phyloP scores from a whole-genome alignment of 805 yeast species.

The Brettanomyces nanus region DNA sequence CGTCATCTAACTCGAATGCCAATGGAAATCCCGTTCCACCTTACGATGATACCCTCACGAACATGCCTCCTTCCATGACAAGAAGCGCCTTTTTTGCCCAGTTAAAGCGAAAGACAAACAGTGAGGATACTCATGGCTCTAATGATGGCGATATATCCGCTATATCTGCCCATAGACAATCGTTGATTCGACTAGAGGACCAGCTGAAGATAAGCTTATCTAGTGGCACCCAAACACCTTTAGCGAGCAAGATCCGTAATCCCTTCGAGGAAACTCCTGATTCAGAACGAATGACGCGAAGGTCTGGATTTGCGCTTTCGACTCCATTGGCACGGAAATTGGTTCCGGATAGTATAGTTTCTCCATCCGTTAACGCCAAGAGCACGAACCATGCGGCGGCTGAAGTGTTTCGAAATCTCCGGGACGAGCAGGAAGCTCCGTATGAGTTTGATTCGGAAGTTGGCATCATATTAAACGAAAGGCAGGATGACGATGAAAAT shows the following conservation, averaged over 20 bases:
- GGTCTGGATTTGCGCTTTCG: background rate
- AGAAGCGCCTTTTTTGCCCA: conserved; percentile 5
- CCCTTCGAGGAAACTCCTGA: conserved; percentile 30
- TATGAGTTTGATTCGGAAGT: conserved; percentile 20
- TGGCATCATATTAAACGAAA: conserved; percentile 19
- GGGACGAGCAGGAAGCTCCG: conserved; percentile 14
- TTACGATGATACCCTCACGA: conserved; percentile 9
- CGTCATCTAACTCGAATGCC: too few species aligned
- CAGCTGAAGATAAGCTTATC: conserved; percentile 3
- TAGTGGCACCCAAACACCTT: conserved; percentile 16
- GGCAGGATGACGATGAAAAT: conserved; percentile 8
- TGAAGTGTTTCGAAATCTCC: conserved; percentile 17
- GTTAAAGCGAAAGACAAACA: background rate
- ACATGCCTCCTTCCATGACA: conserved; percentile 6
- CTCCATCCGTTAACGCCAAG: background rate
- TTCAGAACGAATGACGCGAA: conserved; percentile 1
- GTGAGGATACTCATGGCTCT: background rate
- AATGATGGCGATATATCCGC: background rate
- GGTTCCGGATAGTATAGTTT: background rate
- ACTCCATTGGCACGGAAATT: conserved; percentile 5
- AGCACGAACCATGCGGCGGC: conserved; percentile 7
- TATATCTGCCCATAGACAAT: background rate
- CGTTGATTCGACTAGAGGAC: background rate
- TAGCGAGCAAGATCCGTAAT: conserved; percentile 24
- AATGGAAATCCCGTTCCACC: conserved; percentile 2